Percentiles rank a stretch among this genome's conserved stretches.
These are phyloP conservation scores for Chytridiales sp. DNA, from an alignment of 371 early-diverging fungal genomes.

Conservation along the genomic window DNA sequence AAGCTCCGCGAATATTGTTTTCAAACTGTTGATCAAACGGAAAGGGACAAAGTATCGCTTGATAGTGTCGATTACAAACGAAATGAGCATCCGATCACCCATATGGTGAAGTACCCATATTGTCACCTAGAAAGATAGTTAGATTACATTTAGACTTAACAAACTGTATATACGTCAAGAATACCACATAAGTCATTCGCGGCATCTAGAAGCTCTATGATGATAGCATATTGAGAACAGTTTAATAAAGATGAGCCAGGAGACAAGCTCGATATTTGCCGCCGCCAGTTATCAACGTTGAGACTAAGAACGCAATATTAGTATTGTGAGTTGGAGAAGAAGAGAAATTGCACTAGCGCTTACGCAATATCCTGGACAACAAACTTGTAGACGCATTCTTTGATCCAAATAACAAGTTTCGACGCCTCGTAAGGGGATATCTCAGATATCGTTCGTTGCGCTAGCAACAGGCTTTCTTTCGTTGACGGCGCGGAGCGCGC, in stretches of 20 bases:
- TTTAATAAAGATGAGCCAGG: slow-evolving; percentile 7
- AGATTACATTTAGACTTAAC: too few relatives aligned
- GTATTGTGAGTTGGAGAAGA: background rate
- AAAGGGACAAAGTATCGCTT: too few relatives aligned
- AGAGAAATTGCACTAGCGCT: too few relatives aligned
- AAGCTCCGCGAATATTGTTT: too few relatives aligned
- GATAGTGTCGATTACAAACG: slow-evolving; percentile 4
- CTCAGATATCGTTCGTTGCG: too few relatives aligned
- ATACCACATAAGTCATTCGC: background rate
- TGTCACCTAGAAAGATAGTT: background rate
- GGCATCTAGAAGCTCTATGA: background rate
- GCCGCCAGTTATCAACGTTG: slow-evolving; percentile 8
- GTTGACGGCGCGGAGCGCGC: too few relatives aligned
- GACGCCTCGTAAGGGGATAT: too few relatives aligned
- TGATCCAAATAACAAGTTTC: too few relatives aligned
- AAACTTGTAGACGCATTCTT: background rate
- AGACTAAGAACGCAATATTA: background rate
- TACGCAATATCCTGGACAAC: slow-evolving; percentile 7
- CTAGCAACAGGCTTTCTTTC: too few relatives aligned
- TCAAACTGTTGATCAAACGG: too few relatives aligned
- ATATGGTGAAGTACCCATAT: background rate
- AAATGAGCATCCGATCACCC: background rate
- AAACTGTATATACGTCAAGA: slow-evolving; percentile 5
- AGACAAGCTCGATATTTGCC: slow-evolving; percentile 8
- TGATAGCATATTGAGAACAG: slow-evolving; percentile 1